Base-by-base conservation (phyloP, 129 eudicot species). In the Logfia minima region DNA sequence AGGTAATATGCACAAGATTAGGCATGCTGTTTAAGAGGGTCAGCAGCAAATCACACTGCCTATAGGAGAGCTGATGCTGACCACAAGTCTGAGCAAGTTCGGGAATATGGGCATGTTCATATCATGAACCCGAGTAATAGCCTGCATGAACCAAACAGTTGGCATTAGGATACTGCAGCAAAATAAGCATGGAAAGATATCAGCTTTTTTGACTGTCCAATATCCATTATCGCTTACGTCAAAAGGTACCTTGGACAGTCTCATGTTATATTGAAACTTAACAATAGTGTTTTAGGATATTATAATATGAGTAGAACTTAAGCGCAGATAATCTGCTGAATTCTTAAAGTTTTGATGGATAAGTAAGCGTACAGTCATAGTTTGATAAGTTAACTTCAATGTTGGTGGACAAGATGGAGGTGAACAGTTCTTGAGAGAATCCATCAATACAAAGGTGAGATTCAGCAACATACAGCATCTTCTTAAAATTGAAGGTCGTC, bases 1-100 rank as follows among this genome's bases (percentile, higher is more conserved):
- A 74, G 19, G 70, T 66, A 21, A 80, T 66, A 74, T 55, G 75
- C 79, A 74, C 84, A 56, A 80, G 75, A 41, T 74, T 80, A 24
- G 84, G 84, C 84, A 74, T 80, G 14, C 28, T 56, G 13, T 65
- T 10, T 35, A 80, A 21, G 63, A 66, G 48, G 19, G 17, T 13
- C 4, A 77, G n/a, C 53, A 80, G 52, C 41, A 24, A 24, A 66
- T 29, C 23, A 79, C 84, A 80, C 51, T 78, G 52, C 17, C 51
- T 8, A 66, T 8, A 66, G 2, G 8, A 55, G 19, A 6, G 4
- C 52, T 62, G 28, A 72, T 10, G 9, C 78, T 52, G 60, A 67
- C 74, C n/a, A 80, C 28, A 26, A 26, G 26, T 64, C 53, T 74
- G 31, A 26, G 52, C 83, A 80, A 45, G 79, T 72, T 80, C n/a